Evolutionary conservation across 129 eudicot genomes (phyloP).

Genomic region (Lactuca saligna): DNA sequence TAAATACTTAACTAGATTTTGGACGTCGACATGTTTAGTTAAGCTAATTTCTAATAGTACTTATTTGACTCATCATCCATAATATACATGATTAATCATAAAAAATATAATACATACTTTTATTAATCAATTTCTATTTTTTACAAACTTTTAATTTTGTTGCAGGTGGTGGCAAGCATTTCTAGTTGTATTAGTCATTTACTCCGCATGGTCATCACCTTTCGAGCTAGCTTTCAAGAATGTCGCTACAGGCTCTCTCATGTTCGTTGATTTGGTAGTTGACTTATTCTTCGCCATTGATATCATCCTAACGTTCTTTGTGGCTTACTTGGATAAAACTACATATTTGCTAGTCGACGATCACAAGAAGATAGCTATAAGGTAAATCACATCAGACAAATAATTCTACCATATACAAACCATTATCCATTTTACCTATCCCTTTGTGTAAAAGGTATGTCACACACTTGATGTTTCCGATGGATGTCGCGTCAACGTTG

Average conservation of each 20-base stretch:
- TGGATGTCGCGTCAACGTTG: conserved; percentile 70
- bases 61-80: too few relatives aligned
- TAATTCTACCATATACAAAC: neutral
- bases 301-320: conserved; percentile 71
- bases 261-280: conserved; percentile 56
- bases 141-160: too few relatives aligned
- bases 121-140: neutral
- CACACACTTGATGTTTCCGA: conserved; percentile 57
- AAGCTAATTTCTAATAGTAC: too few relatives aligned
- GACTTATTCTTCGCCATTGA: conserved; percentile 64
- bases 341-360: conserved; percentile 65
- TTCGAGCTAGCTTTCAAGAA: conserved; percentile 70
- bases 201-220: conserved; percentile 86
- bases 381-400: conserved; percentile 29
- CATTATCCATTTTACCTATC: neutral
- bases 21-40: too few relatives aligned
- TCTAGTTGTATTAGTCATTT: conserved; percentile 64
- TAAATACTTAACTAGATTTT: too few relatives aligned
- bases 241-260: conserved; percentile 49
- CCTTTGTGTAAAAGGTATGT: conserved; percentile 51
- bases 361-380: conserved; percentile 54
- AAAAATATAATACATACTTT: neutral
- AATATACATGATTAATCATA: too few relatives aligned
- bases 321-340: conserved; percentile 67
- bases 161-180: conserved; percentile 80